Percentiles rank a stretch among this genome's conserved stretches.
Evolutionary conservation across 306 rosid genomes (phyloP).

Genomic region (Castanopsis chinensis): DNA sequence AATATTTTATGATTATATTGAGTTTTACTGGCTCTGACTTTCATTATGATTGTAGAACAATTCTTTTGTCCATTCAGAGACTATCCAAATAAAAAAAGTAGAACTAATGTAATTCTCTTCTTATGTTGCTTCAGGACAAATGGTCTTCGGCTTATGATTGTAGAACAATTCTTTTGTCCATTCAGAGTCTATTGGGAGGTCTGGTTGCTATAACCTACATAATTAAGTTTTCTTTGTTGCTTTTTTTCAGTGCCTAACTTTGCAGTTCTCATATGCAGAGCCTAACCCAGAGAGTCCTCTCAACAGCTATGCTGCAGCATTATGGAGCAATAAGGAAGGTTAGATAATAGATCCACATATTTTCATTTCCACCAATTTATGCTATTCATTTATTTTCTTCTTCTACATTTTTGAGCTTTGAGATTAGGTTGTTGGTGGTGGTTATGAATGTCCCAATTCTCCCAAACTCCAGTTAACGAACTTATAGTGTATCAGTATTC

Average conservation of each 20-base stretch:
- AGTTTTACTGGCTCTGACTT: neutral
- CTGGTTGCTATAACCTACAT: conserved; percentile 20
- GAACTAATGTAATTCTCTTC: conserved; percentile 11
- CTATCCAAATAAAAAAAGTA: neutral
- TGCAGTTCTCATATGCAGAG: conserved; percentile 50
- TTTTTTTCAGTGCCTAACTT: conserved; percentile 31
- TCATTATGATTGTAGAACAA: neutral
- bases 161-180: conserved; percentile 90
- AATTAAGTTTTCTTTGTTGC: conserved; percentile 9
- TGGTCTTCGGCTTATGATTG: conserved; percentile 99
- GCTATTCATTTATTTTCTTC: neutral
- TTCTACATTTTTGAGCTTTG: neutral
- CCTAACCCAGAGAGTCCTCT: conserved; percentile 96
- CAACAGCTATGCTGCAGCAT: conserved; percentile 85
- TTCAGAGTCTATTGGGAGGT: conserved; percentile 97
- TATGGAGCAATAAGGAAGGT: conserved; percentile 92
- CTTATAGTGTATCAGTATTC: neutral
- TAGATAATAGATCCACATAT: conserved; percentile 1
- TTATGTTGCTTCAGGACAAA: conserved; percentile 59
- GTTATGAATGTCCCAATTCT: neutral
- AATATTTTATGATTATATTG: neutral
- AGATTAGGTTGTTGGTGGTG: neutral
- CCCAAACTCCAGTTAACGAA: neutral
- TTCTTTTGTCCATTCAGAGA: no score
- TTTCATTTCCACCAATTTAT: neutral